Evolutionary conservation across 306 rosid species (phyloP), one percentile per base, ranked within the genome.

Genomic region (Rubus idaeus): DNA sequence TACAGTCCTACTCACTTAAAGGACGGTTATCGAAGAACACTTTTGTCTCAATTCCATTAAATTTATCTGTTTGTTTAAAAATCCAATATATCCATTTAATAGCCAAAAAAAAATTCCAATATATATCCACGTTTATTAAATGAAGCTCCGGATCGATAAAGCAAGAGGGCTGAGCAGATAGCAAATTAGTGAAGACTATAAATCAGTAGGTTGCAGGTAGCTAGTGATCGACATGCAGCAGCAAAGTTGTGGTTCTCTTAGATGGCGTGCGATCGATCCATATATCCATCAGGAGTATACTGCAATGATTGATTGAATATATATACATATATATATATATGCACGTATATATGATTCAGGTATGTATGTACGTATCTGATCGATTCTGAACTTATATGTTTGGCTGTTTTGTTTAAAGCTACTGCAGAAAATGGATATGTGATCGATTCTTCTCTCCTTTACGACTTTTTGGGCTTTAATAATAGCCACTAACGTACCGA

Each of bases 211-310:
- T 7, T 20, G 14, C 37, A 21, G 37, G 35, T 7, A 57, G 14
- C 37, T 57, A 21, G 37, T 10, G 63, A n/a, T n/a, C n/a, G n/a
- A 57, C 64, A 23, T 30, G 39, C 39, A 58, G 74, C 60, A 50
- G 74, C 61, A 70, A 70, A 70, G 58, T 18, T 30, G 74, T 70
- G 74, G 74, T 9, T 50, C 14, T 26, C 74, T 3, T 40, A 35
- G 45, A 70, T 70, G 61, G 74, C 16, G 61, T 70, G 20, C 14
- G 21, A 51, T 12, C 18, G 11, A 16, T 20, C 14, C 2, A 39
- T 62, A 18, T 23, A 18, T 23, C 39, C 12, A 58, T 58, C 39
- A 9, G 64, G 64, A 58, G 37, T 55, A 23, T 23, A 35, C 42
- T 35, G n/a, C 45, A 62, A 37, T 37, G 45, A 35, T 62, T 35